These are phyloP conservation scores for Pythium insidiosum DNA, from an alignment of 352 stramenopile species.

Conservation along the genomic window DNA sequence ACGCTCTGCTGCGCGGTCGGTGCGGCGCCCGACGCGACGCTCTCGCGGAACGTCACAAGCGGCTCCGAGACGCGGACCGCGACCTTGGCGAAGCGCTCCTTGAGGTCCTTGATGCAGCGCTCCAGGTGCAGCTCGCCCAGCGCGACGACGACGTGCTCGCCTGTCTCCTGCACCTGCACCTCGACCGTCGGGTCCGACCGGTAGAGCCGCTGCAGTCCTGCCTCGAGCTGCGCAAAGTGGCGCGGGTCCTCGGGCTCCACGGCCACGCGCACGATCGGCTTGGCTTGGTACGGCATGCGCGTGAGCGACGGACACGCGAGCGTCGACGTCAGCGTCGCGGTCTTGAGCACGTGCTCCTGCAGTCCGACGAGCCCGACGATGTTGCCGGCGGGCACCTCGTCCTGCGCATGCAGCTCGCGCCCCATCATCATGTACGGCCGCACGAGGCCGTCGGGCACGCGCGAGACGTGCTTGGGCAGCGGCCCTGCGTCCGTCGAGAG, in stretches of 20 bases:
- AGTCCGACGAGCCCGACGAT: conserved; percentile 86
- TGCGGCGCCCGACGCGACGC: conserved; percentile 49
- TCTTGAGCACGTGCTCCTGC: conserved; percentile 86
- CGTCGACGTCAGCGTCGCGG: conserved; percentile 79
- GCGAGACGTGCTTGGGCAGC: conserved; percentile 61
- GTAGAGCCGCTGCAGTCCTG: conserved; percentile 87
- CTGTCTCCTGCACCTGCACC: conserved; percentile 84
- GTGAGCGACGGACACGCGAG: conserved; percentile 77
- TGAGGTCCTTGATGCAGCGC: conserved; percentile 88
- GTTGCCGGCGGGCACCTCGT: conserved; percentile 82
- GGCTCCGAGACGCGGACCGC: conserved; percentile 78
- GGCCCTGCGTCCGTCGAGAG: conserved; percentile 22
- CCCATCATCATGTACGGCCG: conserved; percentile 93
- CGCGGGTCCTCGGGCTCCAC: conserved; percentile 84
- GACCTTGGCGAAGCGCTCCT: conserved; percentile 83
- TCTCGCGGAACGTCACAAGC: conserved; percentile 88
- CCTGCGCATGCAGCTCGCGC: conserved; percentile 69
- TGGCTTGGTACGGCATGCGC: conserved; percentile 86
- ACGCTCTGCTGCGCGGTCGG: conserved; percentile 59
- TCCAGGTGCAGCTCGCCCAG: conserved; percentile 90
- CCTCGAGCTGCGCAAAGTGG: conserved; percentile 80
- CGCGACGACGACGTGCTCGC: conserved; percentile 87
- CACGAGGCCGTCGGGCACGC: conserved; percentile 33
- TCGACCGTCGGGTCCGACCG: conserved; percentile 91
- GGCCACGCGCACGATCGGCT: conserved; percentile 89